Evolutionary conservation across 2,329 filamentous ascomycete genomes (phyloP).

Genomic region (Daldinia sp.): DNA sequence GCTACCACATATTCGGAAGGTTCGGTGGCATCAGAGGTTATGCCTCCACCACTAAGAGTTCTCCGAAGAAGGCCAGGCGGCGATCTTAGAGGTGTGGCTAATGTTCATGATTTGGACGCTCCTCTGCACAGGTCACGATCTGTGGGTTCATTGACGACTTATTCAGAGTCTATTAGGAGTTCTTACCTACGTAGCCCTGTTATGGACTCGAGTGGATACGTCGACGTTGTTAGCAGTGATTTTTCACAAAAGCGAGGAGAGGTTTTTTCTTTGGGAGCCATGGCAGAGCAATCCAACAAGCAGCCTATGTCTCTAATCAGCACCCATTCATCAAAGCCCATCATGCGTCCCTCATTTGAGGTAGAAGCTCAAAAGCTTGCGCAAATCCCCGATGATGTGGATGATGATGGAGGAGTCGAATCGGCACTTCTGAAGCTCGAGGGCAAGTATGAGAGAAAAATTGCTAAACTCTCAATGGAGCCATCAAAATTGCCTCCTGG

Average conservation of each 20-base stretch:
- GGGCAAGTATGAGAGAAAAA: constrained; percentile 75
- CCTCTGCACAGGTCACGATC: constrained; percentile 63
- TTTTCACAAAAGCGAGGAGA: constrained; percentile 53
- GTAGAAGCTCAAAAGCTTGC: constrained; percentile 87
- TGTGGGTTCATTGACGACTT: constrained; percentile 66
- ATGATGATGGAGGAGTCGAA: constrained; percentile 87
- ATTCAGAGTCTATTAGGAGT: constrained; percentile 67
- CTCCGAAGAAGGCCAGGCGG: constrained; percentile 78
- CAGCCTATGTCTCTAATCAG: constrained; percentile 64
- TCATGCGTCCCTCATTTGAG: constrained; percentile 81
- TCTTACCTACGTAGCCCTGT: constrained; percentile 60
- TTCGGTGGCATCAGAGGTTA: constrained; percentile 57
- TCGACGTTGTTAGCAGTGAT: constrained; percentile 56
- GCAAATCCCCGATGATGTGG: constrained; percentile 81
- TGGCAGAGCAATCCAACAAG: constrained; percentile 61
- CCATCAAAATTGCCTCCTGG: constrained; percentile 40
- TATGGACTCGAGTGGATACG: constrained; percentile 52
- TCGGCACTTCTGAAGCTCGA: constrained; percentile 93
- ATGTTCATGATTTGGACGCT: constrained; percentile 68
- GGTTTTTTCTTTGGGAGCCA: constrained; percentile 66
- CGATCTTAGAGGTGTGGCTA: constrained; percentile 73
- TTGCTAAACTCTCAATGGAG: constrained; percentile 53
- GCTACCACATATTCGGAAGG: constrained; percentile 63
- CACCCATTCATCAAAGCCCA: constrained; percentile 68
- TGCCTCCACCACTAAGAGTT: constrained; percentile 65